Conservation (phyloP, 169 alveolate species). For the Plasmodium cynomolgi region DNA sequence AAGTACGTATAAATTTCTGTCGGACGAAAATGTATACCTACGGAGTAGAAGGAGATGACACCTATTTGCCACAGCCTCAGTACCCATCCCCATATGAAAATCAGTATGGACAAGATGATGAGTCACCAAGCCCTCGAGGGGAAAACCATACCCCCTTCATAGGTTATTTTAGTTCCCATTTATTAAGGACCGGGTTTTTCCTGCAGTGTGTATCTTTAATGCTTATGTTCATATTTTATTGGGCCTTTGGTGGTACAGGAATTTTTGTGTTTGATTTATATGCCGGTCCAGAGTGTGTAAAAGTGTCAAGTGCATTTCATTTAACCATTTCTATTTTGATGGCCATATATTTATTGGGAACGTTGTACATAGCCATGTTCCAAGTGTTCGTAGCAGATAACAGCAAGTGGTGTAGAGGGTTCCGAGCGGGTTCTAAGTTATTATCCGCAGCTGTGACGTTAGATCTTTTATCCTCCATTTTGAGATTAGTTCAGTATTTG, state of each 20-base stretch:
- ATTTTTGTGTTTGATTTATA: conserved; percentile 86
- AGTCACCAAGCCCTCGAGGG: conserved; percentile 87
- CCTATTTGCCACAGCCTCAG: conserved; percentile 50
- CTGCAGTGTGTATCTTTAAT: conserved; percentile 84
- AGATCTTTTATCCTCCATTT: conserved; percentile 84
- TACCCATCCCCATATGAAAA: conserved; percentile 68
- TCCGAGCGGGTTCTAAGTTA: conserved; percentile 89
- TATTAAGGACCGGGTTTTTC: conserved; percentile 84
- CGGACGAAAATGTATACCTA: conserved; percentile 27
- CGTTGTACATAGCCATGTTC: conserved; percentile 86
- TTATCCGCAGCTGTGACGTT: conserved; percentile 88
- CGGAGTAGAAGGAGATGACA: conserved; percentile 69
- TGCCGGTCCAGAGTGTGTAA: conserved; percentile 89
- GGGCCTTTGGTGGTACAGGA: conserved; percentile 90
- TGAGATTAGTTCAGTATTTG: conserved; percentile 86
- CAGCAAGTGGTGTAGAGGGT: conserved; percentile 89
- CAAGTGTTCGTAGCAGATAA: conserved; percentile 90
- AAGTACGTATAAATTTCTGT: background rate
- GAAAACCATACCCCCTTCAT: conserved; percentile 88
- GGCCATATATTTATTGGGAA: conserved; percentile 87
- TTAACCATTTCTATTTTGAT: conserved; percentile 84
- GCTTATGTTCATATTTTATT: conserved; percentile 86
- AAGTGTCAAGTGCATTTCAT: conserved; percentile 85
- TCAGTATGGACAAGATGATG: conserved; percentile 82
- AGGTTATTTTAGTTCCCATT: conserved; percentile 84